These are phyloP conservation scores for Solanum sparsipilum DNA, from an alignment of 257 asterid genomes.

Conservation along the genomic window DNA sequence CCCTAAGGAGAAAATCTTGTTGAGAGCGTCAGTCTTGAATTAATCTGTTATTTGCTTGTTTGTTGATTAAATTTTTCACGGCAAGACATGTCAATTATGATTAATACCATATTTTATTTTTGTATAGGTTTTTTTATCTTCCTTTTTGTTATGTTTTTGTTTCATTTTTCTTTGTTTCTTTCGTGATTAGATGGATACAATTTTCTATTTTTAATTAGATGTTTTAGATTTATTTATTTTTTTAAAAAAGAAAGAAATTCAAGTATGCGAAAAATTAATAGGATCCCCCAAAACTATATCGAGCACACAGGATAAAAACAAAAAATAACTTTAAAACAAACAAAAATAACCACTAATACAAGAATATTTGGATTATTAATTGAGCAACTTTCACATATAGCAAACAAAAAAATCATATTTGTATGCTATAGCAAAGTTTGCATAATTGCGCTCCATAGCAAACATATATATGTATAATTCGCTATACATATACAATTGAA, in stretches of 20 bases:
- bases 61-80: not conserved
- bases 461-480: too few species aligned
- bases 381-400: not conserved
- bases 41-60: not conserved
- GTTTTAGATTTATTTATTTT: not conserved
- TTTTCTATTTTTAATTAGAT: not conserved
- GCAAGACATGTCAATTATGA: not conserved
- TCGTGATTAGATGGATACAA: not conserved
- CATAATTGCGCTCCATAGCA: too few species aligned
- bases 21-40: not conserved
- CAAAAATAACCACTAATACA: not conserved
- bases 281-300: not conserved
- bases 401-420: too few species aligned
- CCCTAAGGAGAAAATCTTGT: too few species aligned
- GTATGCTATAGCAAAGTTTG: too few species aligned
- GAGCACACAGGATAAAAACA: not conserved
- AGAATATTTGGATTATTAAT: not conserved
- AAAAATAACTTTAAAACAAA: not conserved
- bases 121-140: not conserved
- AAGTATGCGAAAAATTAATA: not conserved
- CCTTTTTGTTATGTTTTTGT: not conserved
- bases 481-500: too few species aligned
- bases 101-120: not conserved
- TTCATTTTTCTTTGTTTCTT: not conserved
- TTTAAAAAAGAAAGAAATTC: too few species aligned